A percentile compares a stretch with the other conserved stretches of the same genome.
These are phyloP conservation scores for Pythium diclinum DNA, from an alignment of 352 stramenopile species.

Conservation along the genomic window DNA sequence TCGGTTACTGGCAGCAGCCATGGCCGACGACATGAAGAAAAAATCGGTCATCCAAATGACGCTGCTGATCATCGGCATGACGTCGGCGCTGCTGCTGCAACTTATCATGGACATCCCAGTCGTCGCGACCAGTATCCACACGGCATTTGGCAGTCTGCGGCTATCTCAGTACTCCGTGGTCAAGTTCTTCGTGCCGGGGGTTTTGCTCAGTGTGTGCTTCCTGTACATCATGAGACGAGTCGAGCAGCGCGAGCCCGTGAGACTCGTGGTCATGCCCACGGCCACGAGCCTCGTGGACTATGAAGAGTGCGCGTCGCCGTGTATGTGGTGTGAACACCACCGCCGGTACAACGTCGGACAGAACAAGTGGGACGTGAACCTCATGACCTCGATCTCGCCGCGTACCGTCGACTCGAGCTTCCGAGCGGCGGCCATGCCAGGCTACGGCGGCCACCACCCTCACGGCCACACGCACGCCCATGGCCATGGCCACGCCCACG, in stretches of 20 bases:
- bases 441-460: background rate
- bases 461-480: conserved; percentile 12
- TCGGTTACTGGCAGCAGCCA: conserved; percentile 51
- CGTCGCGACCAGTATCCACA: conserved; percentile 27
- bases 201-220: conserved; percentile 57
- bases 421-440: conserved; percentile 4
- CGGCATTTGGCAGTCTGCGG: conserved; percentile 32
- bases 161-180: conserved; percentile 42
- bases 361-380: conserved; percentile 60
- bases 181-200: conserved; percentile 50
- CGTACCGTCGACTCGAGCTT: conserved; percentile 57
- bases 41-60: conserved; percentile 75
- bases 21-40: conserved; percentile 73
- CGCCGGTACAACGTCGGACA: conserved; percentile 55
- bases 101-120: conserved; percentile 52
- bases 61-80: conserved; percentile 48
- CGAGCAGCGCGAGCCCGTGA: conserved; percentile 52
- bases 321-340: conserved; percentile 73
- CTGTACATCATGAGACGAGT: conserved; percentile 76
- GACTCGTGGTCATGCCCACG: conserved; percentile 44
- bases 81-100: conserved; percentile 41
- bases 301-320: conserved; percentile 66
- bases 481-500: conserved; percentile 7
- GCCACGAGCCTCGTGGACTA: conserved; percentile 60
- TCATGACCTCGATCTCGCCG: conserved; percentile 51